Conservation (phyloP, 1,284 basidiomycete genomes). For the Malassezia obtusa region DNA sequence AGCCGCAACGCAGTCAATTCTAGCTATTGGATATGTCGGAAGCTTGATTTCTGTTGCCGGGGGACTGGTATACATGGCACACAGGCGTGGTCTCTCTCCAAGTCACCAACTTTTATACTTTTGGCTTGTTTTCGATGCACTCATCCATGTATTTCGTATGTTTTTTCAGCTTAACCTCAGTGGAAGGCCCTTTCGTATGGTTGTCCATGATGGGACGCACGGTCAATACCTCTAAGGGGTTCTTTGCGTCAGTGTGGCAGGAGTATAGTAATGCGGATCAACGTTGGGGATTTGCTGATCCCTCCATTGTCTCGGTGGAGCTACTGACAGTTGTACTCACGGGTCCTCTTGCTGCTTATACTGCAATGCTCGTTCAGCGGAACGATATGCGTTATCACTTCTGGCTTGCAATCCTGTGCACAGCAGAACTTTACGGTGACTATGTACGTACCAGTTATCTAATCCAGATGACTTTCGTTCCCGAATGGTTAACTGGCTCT, state of each 20-base stretch:
- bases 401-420: conserved; percentile 31
- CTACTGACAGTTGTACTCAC: conserved; percentile 31
- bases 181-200: conserved; percentile 40
- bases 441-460: conserved; percentile 14
- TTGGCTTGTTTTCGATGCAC: conserved; percentile 41
- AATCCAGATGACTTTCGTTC: conserved; percentile 38
- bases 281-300: conserved; percentile 34
- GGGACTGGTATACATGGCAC: neutral
- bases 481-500: conserved; percentile 34
- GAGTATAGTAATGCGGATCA: conserved; percentile 37
- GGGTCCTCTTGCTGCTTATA: conserved; percentile 35
- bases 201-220: conserved; percentile 24
- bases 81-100: neutral
- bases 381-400: conserved; percentile 28
- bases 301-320: conserved; percentile 35
- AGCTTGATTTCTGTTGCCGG: neutral
- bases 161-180: neutral
- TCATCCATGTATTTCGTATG: conserved; percentile 29
- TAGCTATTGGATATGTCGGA: conserved; percentile 2
- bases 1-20: neutral
- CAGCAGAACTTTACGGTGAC: conserved; percentile 35
- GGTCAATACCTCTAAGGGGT: conserved; percentile 22
- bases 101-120: conserved; percentile 14
- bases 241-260: conserved; percentile 37
- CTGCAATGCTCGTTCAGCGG: conserved; percentile 23